Evolutionary conservation across 805 yeast species (phyloP).

Genomic region (Pichia rugopelliculosa): DNA sequence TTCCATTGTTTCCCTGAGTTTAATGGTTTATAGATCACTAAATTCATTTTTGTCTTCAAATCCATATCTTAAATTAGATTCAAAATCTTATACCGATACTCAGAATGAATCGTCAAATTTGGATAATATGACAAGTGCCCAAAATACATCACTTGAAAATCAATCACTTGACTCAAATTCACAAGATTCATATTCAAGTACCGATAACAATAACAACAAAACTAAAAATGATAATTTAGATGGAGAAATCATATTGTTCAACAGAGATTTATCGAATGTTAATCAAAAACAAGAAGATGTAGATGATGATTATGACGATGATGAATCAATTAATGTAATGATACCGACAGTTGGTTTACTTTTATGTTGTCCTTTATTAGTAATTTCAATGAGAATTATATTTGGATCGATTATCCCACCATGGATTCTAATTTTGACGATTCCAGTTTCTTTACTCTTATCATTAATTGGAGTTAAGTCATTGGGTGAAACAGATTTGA

Average conservation of each 20-base stretch:
- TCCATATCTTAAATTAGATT: neutral
- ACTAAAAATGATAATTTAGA: neutral
- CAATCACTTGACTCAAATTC: neutral
- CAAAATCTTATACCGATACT: neutral
- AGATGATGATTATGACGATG: slow-evolving; percentile 31
- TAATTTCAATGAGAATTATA: slow-evolving; percentile 53
- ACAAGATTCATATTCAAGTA: slow-evolving; percentile 5
- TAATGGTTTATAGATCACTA: slow-evolving; percentile 5
- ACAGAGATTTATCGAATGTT: neutral
- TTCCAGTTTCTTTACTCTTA: slow-evolving; percentile 66
- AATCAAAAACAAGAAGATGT: too few relatives aligned
- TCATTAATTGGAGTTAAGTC: slow-evolving; percentile 90
- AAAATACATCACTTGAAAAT: neutral
- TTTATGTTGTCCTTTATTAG: slow-evolving; percentile 59
- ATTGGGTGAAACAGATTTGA: slow-evolving; percentile 91
- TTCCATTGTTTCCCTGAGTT: slow-evolving; percentile 64
- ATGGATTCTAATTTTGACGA: slow-evolving; percentile 60
- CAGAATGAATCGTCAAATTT: neutral
- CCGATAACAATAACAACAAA: neutral
- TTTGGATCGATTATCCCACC: slow-evolving; percentile 70
- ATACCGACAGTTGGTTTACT: slow-evolving; percentile 44
- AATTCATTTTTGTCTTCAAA: neutral
- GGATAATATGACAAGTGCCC: too few relatives aligned
- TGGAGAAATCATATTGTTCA: neutral
- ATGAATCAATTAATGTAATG: slow-evolving; percentile 11